Base-by-base conservation (phyloP, 371 early-diverging fungal species). In the Mortierella polycephala region DNA sequence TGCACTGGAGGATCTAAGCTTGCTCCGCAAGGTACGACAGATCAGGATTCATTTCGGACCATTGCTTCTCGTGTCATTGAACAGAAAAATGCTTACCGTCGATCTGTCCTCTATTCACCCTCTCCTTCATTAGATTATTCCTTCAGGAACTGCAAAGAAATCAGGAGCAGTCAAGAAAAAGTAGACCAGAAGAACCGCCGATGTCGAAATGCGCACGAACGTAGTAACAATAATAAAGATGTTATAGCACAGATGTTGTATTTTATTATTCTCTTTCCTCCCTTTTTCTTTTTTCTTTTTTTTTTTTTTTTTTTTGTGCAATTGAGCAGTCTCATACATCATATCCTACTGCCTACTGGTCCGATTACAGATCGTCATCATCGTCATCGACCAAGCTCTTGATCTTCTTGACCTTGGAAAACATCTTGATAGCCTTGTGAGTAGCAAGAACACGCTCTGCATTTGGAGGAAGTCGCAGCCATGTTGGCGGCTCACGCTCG, bases 391-490 rank as follows among this genome's bases (percentile, higher is more conserved):
- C 86, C 20, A 93, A 81, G 44, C 88, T 89, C 85, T 92, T 93
- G 89, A 98, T 91, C 83, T 91, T 90, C 57, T 93, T 90, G 16
- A 95, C 91, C 80, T 95, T 96, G 62, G 86, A 83, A 18, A 98
- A 72, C 87, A 96, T 88, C 7, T 85, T 86, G 50, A 89, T 85
- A 40, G 86, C 92, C 82, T 91, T 90, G 47, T 87, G 83, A 13
- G 93, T 92, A 64, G 96, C 86, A 40, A 99, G 86, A 23, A 97
- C 92, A 59, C 90, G 91, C 80, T 99, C 99, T 14, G 99, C 98
- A 73, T 96, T 95, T 16, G 87, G 80, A n/a, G 98, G 98, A 53
- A 99, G 87, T 13, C 99, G 98, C 56, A 99, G 87, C 99, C 99
- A 99, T 16, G 93, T 89, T 20, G 99, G 99, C 14, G 98, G 97